phyloP scores from a whole-genome alignment of 352 stramenopile species.

The Phytopythium sindhum region DNA sequence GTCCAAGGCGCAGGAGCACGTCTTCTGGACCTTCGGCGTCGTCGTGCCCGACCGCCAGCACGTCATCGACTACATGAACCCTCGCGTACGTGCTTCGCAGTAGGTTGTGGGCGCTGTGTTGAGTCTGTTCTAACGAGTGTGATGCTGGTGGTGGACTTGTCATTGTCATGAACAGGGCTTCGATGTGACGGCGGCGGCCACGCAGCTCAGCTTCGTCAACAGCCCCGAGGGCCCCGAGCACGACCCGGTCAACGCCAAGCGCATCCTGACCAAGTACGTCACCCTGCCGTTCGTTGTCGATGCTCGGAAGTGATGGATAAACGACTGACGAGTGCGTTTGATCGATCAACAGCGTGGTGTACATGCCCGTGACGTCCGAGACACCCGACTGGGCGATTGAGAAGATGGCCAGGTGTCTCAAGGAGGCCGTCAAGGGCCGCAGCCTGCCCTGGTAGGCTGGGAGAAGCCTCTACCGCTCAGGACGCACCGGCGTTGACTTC shows the following conservation, averaged over 20 bases:
- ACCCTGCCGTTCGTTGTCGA: background rate
- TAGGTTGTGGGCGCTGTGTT: background rate
- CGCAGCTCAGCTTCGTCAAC: slow-evolving; percentile 60
- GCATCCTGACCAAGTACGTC: slow-evolving; percentile 68
- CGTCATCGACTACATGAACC: slow-evolving; percentile 72
- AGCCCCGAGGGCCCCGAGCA: slow-evolving; percentile 46
- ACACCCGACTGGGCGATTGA: slow-evolving; percentile 76
- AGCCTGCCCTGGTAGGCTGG: slow-evolving; percentile 3
- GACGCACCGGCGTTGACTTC: background rate
- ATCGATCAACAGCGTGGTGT: slow-evolving; percentile 46
- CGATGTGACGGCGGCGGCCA: slow-evolving; percentile 74
- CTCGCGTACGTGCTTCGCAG: slow-evolving; percentile 30
- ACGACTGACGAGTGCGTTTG: background rate
- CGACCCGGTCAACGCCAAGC: slow-evolving; percentile 60
- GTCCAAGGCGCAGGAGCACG: slow-evolving; percentile 50
- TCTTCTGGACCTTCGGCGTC: slow-evolving; percentile 82
- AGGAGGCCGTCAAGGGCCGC: slow-evolving; percentile 32
- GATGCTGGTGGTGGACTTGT: background rate
- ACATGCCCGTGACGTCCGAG: slow-evolving; percentile 74
- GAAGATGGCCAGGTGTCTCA: slow-evolving; percentile 73
- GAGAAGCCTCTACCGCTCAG: background rate
- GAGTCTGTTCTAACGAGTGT: background rate
- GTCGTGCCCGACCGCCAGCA: slow-evolving; percentile 49
- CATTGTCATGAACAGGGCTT: slow-evolving; percentile 40
- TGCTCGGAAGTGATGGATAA: background rate